These are phyloP conservation scores for Fraxinus cuspidata DNA, from an alignment of 257 asterid genomes.

Conservation along the genomic window DNA sequence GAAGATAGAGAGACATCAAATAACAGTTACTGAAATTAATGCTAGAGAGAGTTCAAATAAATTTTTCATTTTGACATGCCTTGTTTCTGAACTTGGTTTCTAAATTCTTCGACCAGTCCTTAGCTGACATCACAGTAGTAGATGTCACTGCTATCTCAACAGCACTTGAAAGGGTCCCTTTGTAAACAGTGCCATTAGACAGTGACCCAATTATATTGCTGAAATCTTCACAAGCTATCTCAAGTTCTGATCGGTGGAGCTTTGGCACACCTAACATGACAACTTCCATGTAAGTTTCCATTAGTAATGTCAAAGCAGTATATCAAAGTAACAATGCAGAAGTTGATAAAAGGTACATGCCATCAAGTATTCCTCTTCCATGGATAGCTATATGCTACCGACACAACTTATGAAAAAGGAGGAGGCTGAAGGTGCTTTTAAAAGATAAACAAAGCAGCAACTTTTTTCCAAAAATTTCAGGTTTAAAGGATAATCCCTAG, in stretches of 20 bases:
- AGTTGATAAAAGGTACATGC: not conserved
- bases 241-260: slow-evolving; percentile 80
- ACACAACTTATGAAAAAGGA: not conserved
- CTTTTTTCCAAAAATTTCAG: not conserved
- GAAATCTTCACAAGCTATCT: slow-evolving; percentile 93
- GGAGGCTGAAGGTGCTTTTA: not conserved
- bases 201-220: slow-evolving; percentile 63
- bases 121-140: slow-evolving; percentile 63
- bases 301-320: not conserved
- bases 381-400: not conserved
- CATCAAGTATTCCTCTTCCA: not conserved
- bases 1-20: slow-evolving; percentile 19
- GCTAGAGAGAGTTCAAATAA: not conserved
- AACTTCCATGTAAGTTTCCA: not conserved
- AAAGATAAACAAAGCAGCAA: not conserved
- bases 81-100: slow-evolving; percentile 68
- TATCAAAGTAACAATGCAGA: not conserved
- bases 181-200: slow-evolving; percentile 65
- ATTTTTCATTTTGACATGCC: slow-evolving; percentile 32
- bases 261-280: slow-evolving; percentile 77
- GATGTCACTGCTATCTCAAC: slow-evolving; percentile 77
- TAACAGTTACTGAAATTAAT: not conserved
- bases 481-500: not conserved
- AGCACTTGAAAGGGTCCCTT: slow-evolving; percentile 93
- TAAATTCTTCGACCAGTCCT: slow-evolving; percentile 75